Evolutionary conservation across 2,329 filamentous ascomycete genomes (phyloP).

Genomic region (Trichoderma koningii): DNA sequence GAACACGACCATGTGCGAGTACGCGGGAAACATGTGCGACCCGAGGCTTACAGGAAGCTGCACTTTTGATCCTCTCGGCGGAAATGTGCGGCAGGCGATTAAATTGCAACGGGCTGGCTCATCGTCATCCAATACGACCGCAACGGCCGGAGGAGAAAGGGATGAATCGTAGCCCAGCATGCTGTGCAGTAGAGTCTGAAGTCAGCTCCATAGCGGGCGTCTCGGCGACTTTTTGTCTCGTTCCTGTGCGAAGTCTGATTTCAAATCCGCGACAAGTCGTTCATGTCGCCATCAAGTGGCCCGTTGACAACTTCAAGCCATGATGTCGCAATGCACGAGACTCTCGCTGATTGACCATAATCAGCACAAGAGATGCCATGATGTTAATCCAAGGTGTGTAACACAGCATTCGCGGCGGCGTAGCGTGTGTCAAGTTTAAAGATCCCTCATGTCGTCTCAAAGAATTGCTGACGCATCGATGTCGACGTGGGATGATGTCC

Average conservation of each 20-base stretch:
- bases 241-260: not conserved
- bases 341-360: not conserved
- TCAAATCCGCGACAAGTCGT: not conserved
- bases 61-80: not conserved
- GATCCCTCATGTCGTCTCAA: not conserved
- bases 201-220: not conserved
- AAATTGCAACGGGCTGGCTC: not conserved
- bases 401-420: not conserved
- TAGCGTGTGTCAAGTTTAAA: not conserved
- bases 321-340: slow-evolving; percentile 15
- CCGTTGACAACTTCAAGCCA: slow-evolving; percentile 12
- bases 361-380: slow-evolving; percentile 3
- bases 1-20: not conserved
- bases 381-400: slow-evolving; percentile 5
- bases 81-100: not conserved
- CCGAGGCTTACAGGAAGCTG: not conserved
- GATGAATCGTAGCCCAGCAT: not conserved
- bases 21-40: not conserved
- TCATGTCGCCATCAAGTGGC: slow-evolving; percentile 17
- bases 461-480: not conserved
- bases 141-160: not conserved
- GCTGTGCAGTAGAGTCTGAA: not conserved
- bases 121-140: not conserved
- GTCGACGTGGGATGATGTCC: not conserved
- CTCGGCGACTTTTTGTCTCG: slow-evolving; percentile 14